Evolutionary conservation across 345 rosid species (phyloP), one percentile per base, ranked within the genome.

Genomic region (Iberis pinnata): DNA sequence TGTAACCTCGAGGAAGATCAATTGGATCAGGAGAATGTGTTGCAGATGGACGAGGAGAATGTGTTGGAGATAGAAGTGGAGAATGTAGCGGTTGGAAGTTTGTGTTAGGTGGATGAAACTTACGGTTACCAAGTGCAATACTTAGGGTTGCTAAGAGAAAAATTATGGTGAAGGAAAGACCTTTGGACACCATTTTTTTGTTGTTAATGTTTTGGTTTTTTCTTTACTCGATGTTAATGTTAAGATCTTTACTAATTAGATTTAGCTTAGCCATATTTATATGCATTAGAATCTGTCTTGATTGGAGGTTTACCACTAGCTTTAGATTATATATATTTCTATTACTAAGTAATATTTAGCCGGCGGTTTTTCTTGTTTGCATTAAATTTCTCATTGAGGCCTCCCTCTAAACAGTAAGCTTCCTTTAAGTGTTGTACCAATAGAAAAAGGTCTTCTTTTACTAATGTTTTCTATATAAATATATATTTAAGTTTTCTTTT

Each of bases 31-130:
- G 49, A 12, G 60, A 27, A 55, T 8, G 0, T 18, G 12, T 18
- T 11, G 49, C 48, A 41, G 60, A 55, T 41, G 60, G 60, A 41
- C 40, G 49, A 18, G 61, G 51, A 56, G 61, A 56, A 56, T 56
- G 51, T 35, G 12, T 18, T 11, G 49, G 60, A 41, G 60, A 55
- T 41, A 49, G 60, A 41, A 55, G 49, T n/a, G 61, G 51, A 56
- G 61, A 56, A 56, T 56, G 51, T 35, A 31, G 12, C 31, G 61
- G 61, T 43, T 56, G 49, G 49, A 8, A 20, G 29, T 42, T 40
- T 40, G 60, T 27, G 37, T 40, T 36, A 42, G 49, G 29, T 18
- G 18, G 19, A 36, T 29, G 18, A 16, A 43, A 17, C 49, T 42
- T 56, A 20, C 61, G 61, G 42, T 18, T 56, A 43, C 50, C 31